phyloP scores from a whole-genome alignment of 2,329 filamentous ascomycete genomes.

The Myriosclerotinia curreyana region DNA sequence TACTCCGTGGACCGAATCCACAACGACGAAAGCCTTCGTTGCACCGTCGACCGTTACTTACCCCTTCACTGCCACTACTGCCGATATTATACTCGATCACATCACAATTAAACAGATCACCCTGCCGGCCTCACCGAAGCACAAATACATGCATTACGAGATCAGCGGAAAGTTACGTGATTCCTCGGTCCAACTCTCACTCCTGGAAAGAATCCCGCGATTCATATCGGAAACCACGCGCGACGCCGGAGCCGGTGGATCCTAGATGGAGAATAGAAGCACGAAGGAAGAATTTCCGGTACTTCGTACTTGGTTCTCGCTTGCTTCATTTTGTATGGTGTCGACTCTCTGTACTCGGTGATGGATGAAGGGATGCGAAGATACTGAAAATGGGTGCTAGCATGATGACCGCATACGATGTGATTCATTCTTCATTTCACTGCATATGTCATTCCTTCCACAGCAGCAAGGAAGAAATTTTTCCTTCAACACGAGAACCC shows the following conservation, averaged over 20 bases:
- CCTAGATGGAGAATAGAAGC: neutral
- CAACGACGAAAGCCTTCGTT: too few species aligned
- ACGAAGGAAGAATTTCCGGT: neutral
- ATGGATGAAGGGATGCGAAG: neutral
- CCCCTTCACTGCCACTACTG: conserved; percentile 10
- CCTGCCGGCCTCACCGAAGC: conserved; percentile 1
- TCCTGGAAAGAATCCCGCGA: conserved; percentile 16
- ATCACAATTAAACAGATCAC: neutral
- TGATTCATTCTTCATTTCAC: conserved; percentile 12
- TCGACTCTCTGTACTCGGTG: neutral
- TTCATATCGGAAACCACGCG: conserved; percentile 1
- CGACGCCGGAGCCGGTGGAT: conserved; percentile 1
- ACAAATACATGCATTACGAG: neutral
- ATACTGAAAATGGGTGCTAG: neutral
- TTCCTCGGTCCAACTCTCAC: neutral
- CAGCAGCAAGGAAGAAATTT: conserved; percentile 11
- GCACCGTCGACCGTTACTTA: conserved; percentile 1
- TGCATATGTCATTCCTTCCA: conserved; percentile 15
- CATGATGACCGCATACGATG: neutral
- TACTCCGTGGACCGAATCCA: conserved; percentile 5
- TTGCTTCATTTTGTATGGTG: neutral
- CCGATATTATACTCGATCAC: conserved; percentile 1
- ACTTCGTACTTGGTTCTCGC: neutral
- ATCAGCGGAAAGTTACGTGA: conserved; percentile 1
- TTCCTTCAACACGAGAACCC: conserved; percentile 2